These are phyloP conservation scores for Aspergillus arachidicola DNA, from an alignment of 2,329 filamentous ascomycete genomes.

Conservation along the genomic window DNA sequence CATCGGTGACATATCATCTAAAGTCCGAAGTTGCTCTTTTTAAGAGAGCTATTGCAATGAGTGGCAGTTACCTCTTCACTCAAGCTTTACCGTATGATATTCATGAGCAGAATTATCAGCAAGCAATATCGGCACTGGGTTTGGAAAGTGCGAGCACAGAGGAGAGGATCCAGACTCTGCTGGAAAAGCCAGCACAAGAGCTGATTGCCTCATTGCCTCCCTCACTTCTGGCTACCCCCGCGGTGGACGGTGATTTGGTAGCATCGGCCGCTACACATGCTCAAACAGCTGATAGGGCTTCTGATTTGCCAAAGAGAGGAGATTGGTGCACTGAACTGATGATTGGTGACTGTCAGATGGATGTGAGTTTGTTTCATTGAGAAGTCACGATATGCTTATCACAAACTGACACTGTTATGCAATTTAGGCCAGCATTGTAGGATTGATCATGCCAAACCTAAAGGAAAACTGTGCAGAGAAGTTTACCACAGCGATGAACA, in stretches of 20 bases:
- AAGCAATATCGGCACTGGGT: slow-evolving; percentile 43
- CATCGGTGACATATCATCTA: slow-evolving; percentile 36
- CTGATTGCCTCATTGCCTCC: slow-evolving; percentile 45
- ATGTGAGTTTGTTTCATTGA: slow-evolving; percentile 38
- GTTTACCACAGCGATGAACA: slow-evolving; percentile 24
- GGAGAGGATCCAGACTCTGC: slow-evolving; percentile 46
- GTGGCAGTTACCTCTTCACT: slow-evolving; percentile 48
- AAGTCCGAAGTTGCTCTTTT: slow-evolving; percentile 44
- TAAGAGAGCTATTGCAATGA: slow-evolving; percentile 46
- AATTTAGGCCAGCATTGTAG: slow-evolving; percentile 31
- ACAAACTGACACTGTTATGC: background rate
- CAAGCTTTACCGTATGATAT: slow-evolving; percentile 40
- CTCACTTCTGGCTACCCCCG: slow-evolving; percentile 37
- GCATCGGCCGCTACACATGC: slow-evolving; percentile 28
- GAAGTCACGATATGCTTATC: background rate
- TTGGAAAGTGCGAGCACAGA: slow-evolving; percentile 39
- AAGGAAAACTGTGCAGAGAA: slow-evolving; percentile 26
- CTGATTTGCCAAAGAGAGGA: slow-evolving; percentile 42
- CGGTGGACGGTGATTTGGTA: slow-evolving; percentile 49
- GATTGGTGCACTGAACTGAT: slow-evolving; percentile 52
- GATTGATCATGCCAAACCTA: slow-evolving; percentile 29
- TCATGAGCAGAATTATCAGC: slow-evolving; percentile 47
- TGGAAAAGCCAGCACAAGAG: slow-evolving; percentile 44
- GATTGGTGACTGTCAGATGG: slow-evolving; percentile 52
- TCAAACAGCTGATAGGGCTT: slow-evolving; percentile 23